phyloP scores from a whole-genome alignment of 495 filamentous ascomycete genomes.

The Poronia punctata region DNA sequence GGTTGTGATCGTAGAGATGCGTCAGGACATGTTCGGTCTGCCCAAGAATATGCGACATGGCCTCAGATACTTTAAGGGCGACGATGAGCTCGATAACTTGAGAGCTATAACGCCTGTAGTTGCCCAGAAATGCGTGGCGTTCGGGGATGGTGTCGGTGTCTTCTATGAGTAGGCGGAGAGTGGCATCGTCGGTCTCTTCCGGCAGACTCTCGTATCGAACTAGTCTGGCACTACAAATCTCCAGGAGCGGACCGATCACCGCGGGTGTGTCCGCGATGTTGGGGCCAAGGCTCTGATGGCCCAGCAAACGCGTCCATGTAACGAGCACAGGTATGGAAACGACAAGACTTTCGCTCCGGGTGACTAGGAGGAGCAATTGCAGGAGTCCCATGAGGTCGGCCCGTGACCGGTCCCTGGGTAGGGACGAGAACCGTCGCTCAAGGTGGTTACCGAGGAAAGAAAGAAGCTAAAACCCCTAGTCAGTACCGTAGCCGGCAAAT shows the following conservation, averaged over 20 bases:
- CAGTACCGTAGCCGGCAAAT: conserved; percentile 11
- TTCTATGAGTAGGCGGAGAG: conserved; percentile 73
- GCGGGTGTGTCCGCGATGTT: conserved; percentile 52
- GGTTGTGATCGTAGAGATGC: conserved; percentile 64
- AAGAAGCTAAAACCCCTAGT: conserved; percentile 53
- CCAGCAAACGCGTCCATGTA: conserved; percentile 75
- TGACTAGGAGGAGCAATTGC: conserved; percentile 67
- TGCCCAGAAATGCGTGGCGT: conserved; percentile 92
- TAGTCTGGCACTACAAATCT: conserved; percentile 68
- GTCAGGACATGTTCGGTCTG: conserved; percentile 67
- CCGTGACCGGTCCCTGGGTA: conserved; percentile 41
- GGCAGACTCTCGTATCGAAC: conserved; percentile 81
- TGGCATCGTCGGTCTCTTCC: conserved; percentile 70
- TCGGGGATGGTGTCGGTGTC: conserved; percentile 95
- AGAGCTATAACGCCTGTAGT: conserved; percentile 85
- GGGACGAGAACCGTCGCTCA: conserved; percentile 61
- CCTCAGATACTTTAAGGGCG: conserved; percentile 69
- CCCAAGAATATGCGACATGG: conserved; percentile 74
- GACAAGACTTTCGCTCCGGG: conserved; percentile 78
- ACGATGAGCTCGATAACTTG: conserved; percentile 80
- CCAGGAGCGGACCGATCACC: conserved; percentile 67
- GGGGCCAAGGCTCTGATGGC: conserved; percentile 56
- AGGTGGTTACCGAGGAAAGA: conserved; percentile 78
- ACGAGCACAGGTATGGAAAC: conserved; percentile 91
- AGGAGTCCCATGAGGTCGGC: conserved; percentile 71